Evolutionary conservation across 2,329 filamentous ascomycete species (phyloP), one percentile per base, ranked within the genome.

Genomic region (Aquanectria penicillioides): DNA sequence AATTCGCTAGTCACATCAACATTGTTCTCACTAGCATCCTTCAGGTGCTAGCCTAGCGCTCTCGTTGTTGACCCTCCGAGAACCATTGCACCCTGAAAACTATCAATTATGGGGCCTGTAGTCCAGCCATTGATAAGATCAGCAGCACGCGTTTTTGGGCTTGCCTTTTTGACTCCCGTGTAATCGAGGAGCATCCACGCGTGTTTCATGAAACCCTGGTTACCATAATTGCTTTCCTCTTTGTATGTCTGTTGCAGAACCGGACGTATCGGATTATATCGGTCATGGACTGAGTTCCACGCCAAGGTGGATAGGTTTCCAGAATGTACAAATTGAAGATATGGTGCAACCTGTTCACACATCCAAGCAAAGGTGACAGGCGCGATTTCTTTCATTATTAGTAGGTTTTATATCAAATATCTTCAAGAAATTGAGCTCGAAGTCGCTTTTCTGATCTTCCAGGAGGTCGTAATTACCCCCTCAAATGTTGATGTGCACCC

Each of bases 401-500:
- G 6, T n/a, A n/a, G 11, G 17, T 15, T 13, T 6, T 12, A n/a
- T n/a, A 11, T 3, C 13, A 34, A 34, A 34, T 12, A 6, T 8
- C 11, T 3, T 12, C 5, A 15, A 8, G 17, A 34, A 34, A 12
- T 3, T 15, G 17, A 12, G 31, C 9, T 34, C 31, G 9, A 34
- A 34, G 17, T 34, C 31, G 7, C 31, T 15, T 15, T 34, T 34
- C 31, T 34, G 7, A 8, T 12, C 17, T 8, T 34, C 17, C 11
- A 34, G 31, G 9, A 34, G 31, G 2, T 55, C 50, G 6, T 50
- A 47, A 3, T 41, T 59, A 2, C 56, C 56, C 12, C 56, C 56
- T 3, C 56, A 49, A 6, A 48, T 37, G 11, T 59, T 55, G 17
- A 59, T 54, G 12, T 59, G 56, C 11, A 51, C 56, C 17, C 56